Base-by-base conservation (phyloP, 345 rosid species). In the Corymbia maculata region DNA sequence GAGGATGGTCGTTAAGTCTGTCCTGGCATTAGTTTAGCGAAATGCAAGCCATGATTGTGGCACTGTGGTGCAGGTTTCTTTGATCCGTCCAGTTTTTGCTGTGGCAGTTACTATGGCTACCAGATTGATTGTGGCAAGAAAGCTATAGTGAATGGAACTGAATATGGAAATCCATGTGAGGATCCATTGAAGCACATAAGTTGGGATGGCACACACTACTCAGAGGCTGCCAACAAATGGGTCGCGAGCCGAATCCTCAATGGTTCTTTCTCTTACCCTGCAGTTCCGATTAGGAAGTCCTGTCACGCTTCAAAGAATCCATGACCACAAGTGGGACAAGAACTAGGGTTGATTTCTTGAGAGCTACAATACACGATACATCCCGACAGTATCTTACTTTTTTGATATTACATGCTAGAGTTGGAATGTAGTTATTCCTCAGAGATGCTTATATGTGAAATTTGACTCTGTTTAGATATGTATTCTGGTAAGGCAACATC, bases 131-230 rank as follows among this genome's bases (percentile, higher is more conserved):
- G 98, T 79, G 95, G 97, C 61, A 92, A 94, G 88, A 93, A 91
- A 88, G 94, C 94, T 52, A 88, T 90, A 44, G 93, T 92, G 53
- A 94, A 94, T 87, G 97, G 97, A 55, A 93, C 96, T 59, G 94
- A 92, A 70, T 95, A 93, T 87, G 96, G 96, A 16, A 88, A 92
- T 86, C 94, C 98, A 2, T 93, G 98, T 88, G 36, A 89, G 68
- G 85, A 92, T 87, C 97, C 95, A 47, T 91, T 89, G 21, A 89
- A 16, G 87, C 95, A 92, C 89, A 89, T 96, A 42, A 96, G 96
- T 90, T 97, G 99, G 96, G 96, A 97, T 91, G 98, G 96, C 8
- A 92, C 94, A 88, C 97, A 95, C 91, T 95, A 91, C 90, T 84
- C 95, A 0, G 88, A 94, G 88, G 95, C 95, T 7, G 95, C 96